phyloP scores from a whole-genome alignment of 2,329 filamentous ascomycete species.

The Tolypocladium inflatum region DNA sequence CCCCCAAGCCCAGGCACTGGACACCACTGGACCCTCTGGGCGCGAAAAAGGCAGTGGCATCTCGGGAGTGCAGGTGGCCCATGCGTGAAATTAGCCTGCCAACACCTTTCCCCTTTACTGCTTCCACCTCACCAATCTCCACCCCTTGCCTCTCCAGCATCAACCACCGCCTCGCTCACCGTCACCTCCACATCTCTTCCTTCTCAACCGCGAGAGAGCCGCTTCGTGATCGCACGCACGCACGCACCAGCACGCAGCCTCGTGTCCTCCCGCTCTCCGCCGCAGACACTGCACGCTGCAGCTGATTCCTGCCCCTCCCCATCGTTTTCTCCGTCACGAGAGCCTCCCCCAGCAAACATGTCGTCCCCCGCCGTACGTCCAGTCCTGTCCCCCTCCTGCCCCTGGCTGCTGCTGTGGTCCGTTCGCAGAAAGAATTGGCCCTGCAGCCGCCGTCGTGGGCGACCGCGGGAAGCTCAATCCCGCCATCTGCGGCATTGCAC shows the following conservation, averaged over 20 bases:
- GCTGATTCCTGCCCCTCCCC: background rate
- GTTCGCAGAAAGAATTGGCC: background rate
- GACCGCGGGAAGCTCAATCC: background rate
- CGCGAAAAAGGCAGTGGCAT: background rate
- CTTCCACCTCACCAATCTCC: constrained; percentile 2
- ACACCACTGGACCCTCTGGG: background rate
- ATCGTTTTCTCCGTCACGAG: background rate
- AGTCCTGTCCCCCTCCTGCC: background rate
- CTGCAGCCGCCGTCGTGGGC: background rate
- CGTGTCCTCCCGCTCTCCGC: background rate
- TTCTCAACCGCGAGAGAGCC: constrained; percentile 1
- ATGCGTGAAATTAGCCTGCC: constrained; percentile 10
- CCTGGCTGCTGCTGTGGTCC: background rate
- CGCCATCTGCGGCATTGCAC: background rate
- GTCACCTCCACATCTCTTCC: constrained; percentile 3
- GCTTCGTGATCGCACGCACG: constrained; percentile 1
- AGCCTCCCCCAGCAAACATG: constrained; percentile 10
- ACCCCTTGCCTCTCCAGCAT: constrained; percentile 2
- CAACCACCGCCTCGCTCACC: constrained; percentile 7
- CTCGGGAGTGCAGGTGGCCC: constrained; percentile 2
- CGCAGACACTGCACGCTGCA: background rate
- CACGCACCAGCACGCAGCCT: background rate
- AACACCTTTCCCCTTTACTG: constrained; percentile 8
- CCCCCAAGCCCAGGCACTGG: background rate
- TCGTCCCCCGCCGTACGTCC: constrained; percentile 13